Evolutionary conservation across 2,329 filamentous ascomycete genomes (phyloP).

Genomic region (Ceratocystis albifundus): DNA sequence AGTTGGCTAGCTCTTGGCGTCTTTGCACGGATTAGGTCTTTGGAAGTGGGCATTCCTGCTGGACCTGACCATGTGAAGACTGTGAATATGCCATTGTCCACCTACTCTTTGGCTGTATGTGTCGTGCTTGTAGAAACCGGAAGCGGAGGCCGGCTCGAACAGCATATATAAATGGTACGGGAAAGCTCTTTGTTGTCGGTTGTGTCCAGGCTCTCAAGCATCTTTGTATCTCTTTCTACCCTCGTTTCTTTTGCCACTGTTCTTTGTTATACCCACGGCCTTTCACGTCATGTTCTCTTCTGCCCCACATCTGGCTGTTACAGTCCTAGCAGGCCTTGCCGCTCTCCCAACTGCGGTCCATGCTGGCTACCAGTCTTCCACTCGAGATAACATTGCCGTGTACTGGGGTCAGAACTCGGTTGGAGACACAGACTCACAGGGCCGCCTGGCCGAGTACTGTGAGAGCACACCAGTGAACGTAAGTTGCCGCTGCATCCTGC

Average conservation of each 20-base stretch:
- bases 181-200: not conserved
- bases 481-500: constrained; percentile 24
- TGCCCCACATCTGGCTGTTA: not conserved
- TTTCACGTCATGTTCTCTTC: not conserved
- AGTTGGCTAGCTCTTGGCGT: too few species aligned
- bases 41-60: not conserved
- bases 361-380: constrained; percentile 36
- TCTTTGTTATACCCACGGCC: too few species aligned
- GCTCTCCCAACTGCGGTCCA: constrained; percentile 28
- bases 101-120: not conserved
- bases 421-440: constrained; percentile 38
- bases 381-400: constrained; percentile 44
- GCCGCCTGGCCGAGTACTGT: constrained; percentile 48
- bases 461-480: constrained; percentile 40
- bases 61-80: too few species aligned
- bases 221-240: not conserved
- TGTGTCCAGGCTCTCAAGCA: not conserved
- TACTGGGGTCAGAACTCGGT: constrained; percentile 49
- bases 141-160: not conserved
- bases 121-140: not conserved
- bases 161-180: not conserved
- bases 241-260: not conserved
- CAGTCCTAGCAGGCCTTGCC: constrained; percentile 9
- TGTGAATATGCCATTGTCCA: not conserved
- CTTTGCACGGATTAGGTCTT: not conserved